A percentile compares a stretch with the other conserved stretches of the same genome.
phyloP scores from a whole-genome alignment of 192 early-diverging fungal species.

The Coemansia sp. region DNA sequence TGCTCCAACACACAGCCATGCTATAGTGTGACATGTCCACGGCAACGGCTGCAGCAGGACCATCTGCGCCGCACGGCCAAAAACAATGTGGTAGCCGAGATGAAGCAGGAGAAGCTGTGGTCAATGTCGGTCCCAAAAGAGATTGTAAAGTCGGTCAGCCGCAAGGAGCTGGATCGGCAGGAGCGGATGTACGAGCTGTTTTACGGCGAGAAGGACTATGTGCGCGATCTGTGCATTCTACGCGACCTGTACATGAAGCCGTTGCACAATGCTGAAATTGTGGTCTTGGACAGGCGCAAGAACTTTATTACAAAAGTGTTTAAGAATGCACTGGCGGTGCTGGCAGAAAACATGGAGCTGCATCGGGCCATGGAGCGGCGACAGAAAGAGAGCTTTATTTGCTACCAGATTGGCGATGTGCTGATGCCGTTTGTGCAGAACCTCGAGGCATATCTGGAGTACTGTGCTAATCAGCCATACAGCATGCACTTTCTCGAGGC shows the following conservation, averaged over 20 bases:
- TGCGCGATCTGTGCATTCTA: conserved; percentile 79
- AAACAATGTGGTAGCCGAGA: conserved; percentile 49
- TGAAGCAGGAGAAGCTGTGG: conserved; percentile 79
- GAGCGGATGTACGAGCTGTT: conserved; percentile 93
- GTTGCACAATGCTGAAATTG: conserved; percentile 62
- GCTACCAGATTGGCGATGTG: conserved; percentile 83
- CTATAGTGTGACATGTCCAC: conserved; percentile 88
- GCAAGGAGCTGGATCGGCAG: conserved; percentile 83
- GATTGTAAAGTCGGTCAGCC: conserved; percentile 67
- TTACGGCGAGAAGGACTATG: conserved; percentile 89
- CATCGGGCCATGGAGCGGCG: conserved; percentile 60
- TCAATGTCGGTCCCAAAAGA: conserved; percentile 75
- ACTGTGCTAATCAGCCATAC: conserved; percentile 83
- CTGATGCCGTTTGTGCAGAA: conserved; percentile 69
- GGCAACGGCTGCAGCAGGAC: conserved; percentile 57
- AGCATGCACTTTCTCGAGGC: conserved; percentile 80
- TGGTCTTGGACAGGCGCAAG: conserved; percentile 62
- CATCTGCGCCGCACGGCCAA: conserved; percentile 52
- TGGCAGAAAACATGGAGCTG: conserved; percentile 63
- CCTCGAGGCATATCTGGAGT: conserved; percentile 79
- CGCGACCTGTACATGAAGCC: conserved; percentile 75
- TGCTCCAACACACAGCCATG: conserved; percentile 79
- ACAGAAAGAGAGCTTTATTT: conserved; percentile 69
- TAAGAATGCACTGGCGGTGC: conserved; percentile 69
- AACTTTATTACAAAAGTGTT: conserved; percentile 79